These are phyloP conservation scores for Multifurca ochricompacta DNA, from an alignment of 768 basidiomycete genomes.

Conservation along the genomic window DNA sequence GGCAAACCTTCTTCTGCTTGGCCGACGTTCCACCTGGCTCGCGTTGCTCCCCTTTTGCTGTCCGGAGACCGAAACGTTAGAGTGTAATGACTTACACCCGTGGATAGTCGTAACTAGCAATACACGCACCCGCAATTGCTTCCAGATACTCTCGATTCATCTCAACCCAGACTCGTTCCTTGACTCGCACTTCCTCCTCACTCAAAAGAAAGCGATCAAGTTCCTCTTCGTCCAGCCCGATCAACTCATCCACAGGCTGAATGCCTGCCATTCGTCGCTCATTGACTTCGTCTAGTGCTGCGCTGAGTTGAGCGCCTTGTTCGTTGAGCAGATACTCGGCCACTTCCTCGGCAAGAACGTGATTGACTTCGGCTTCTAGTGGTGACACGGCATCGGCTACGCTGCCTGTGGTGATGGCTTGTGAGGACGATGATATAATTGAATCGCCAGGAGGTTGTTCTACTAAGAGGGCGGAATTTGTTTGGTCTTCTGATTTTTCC, in stretches of 20 bases:
- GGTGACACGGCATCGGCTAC: conserved; percentile 24
- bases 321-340: conserved; percentile 53
- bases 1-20: conserved; percentile 75
- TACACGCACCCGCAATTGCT: conserved; percentile 64
- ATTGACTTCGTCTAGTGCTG: conserved; percentile 63
- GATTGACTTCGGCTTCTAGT: conserved; percentile 55
- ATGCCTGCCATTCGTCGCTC: conserved; percentile 49
- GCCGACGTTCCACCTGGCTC: conserved; percentile 28
- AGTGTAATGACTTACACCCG: neutral
- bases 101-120: conserved; percentile 4
- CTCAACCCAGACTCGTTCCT: conserved; percentile 92
- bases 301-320: conserved; percentile 49
- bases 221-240: conserved; percentile 86
- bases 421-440: conserved; percentile 2
- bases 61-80: neutral
- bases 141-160: conserved; percentile 87
- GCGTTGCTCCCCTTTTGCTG: conserved; percentile 62
- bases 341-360: conserved; percentile 62
- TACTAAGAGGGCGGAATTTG: conserved; percentile 4
- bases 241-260: conserved; percentile 46
- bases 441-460: neutral
- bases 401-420: conserved; percentile 11
- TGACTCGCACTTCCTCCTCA: conserved; percentile 76
- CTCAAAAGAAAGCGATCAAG: conserved; percentile 71
- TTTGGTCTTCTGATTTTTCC: neutral